These are phyloP conservation scores for Podila horticola DNA, from an alignment of 192 early-diverging fungal genomes.

Conservation along the genomic window DNA sequence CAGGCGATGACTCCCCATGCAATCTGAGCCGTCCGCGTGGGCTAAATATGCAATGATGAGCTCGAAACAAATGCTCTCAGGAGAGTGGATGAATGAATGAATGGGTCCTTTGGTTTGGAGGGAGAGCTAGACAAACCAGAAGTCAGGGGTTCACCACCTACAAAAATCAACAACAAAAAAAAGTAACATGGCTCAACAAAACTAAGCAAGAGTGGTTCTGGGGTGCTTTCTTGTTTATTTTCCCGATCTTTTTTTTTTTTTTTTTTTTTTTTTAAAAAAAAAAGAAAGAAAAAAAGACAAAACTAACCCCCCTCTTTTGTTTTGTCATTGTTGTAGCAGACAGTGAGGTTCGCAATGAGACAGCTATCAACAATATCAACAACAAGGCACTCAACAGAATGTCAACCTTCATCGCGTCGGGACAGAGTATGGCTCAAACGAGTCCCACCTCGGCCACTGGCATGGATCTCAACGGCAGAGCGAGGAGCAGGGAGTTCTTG, in stretches of 20 bases:
- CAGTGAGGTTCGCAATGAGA: neutral
- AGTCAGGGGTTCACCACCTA: neutral
- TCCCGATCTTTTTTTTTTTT: too few relatives aligned
- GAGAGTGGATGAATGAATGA: neutral
- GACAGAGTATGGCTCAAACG: slow-evolving; percentile 42
- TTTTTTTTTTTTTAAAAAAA: too few relatives aligned
- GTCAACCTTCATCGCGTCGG: slow-evolving; percentile 37
- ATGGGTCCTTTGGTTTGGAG: neutral
- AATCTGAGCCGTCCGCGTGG: slow-evolving; percentile 1
- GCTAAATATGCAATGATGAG: neutral
- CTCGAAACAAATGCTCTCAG: neutral
- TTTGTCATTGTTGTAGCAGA: neutral
- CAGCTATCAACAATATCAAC: slow-evolving; percentile 6
- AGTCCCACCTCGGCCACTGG: slow-evolving; percentile 34
- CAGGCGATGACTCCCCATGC: too few relatives aligned
- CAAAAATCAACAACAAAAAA: too few relatives aligned
- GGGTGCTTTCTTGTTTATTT: too few relatives aligned
- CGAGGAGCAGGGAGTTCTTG: slow-evolving; percentile 51
- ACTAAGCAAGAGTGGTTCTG: too few relatives aligned
- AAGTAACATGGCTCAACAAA: too few relatives aligned
- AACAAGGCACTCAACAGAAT: slow-evolving; percentile 47
- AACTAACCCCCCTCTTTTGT: neutral
- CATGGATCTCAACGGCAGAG: slow-evolving; percentile 38
- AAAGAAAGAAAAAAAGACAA: too few relatives aligned
- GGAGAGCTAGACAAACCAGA: neutral